Evolutionary conservation across 345 rosid genomes (phyloP), one percentile per base, ranked within the genome.

Genomic region (Citrus cavaleriei): DNA sequence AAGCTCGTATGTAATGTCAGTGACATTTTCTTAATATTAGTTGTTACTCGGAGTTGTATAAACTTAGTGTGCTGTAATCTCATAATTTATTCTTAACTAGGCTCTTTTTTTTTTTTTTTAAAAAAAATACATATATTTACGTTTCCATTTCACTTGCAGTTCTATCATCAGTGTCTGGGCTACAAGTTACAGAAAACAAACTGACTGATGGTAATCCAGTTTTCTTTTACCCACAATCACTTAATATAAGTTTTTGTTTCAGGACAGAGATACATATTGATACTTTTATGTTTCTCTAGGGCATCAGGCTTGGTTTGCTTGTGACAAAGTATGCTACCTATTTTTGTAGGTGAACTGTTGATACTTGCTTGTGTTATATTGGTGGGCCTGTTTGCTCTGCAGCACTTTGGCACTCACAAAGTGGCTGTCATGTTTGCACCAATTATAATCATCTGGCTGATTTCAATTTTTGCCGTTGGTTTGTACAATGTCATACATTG

Each of bases 361-460:
- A 67, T 92, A 89, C 81, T 95, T 81, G 90, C 94, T 49, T 95
- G 95, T 83, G 88, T 90, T 88, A 87, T 95, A 83, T 86, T 95
- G 92, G 92, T 93, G 77, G 98, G 97, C 83, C 83, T 95, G 76
- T 95, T 93, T 89, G 98, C 98, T 68, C 89, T 95, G 81, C 98
- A 95, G 83, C 98, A 95, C 82, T 88, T 73, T 87, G 98, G 98
- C 79, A 95, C 97, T 46, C 97, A 85, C 85, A 88, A 86, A 84
- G 97, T 95, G 68, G 97, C 98, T 67, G 90, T 95, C 79, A 70
- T 93, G 89, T 95, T 95, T 87, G 94, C 98, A 10, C 98, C 98
- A 19, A 86, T 93, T 72, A 94, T 93, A 38, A 88, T 91, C 68
- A 82, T 91, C 81, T 93, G 98, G 98, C 81, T 95, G 89, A 21